Conservation (phyloP, 345 rosid species). For the Aegle marmelos region DNA sequence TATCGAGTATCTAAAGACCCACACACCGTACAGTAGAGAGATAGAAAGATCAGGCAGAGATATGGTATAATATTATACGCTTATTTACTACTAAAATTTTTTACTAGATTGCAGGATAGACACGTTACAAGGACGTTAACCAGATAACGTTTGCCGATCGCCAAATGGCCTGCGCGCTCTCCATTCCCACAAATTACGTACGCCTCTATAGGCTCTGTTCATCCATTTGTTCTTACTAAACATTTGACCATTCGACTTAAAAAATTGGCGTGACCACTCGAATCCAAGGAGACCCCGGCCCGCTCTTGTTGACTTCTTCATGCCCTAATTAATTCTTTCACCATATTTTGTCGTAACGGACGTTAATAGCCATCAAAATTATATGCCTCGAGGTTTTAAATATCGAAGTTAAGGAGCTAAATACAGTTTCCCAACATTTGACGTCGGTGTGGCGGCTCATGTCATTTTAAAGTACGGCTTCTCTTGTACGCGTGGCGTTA, state of each 20-base stretch:
- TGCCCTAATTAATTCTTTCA: too few species aligned
- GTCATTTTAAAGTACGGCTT: too few species aligned
- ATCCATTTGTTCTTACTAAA: too few species aligned
- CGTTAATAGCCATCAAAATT: too few species aligned
- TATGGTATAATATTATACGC: too few species aligned
- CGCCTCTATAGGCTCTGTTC: not conserved
- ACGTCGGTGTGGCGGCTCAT: too few species aligned
- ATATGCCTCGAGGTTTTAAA: too few species aligned
- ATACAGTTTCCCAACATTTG: too few species aligned
- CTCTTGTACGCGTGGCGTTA: too few species aligned
- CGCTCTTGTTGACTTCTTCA: not conserved
- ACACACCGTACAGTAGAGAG: not conserved
- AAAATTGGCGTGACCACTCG: not conserved
- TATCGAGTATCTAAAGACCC: not conserved
- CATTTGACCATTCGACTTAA: not conserved
- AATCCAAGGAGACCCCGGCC: too few species aligned
- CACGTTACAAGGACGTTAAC: not conserved
- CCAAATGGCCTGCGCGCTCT: not conserved
- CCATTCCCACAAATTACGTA: not conserved
- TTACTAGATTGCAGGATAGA: not conserved
- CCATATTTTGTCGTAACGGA: too few species aligned
- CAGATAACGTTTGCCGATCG: not conserved
- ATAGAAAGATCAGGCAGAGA: not conserved
- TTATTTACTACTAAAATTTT: not conserved
- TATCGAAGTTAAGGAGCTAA: too few species aligned